Evolutionary conservation across 2,329 filamentous ascomycete genomes (phyloP), one percentile per base, ranked within the genome.

Genomic region (Beauveria pseudobassiana): DNA sequence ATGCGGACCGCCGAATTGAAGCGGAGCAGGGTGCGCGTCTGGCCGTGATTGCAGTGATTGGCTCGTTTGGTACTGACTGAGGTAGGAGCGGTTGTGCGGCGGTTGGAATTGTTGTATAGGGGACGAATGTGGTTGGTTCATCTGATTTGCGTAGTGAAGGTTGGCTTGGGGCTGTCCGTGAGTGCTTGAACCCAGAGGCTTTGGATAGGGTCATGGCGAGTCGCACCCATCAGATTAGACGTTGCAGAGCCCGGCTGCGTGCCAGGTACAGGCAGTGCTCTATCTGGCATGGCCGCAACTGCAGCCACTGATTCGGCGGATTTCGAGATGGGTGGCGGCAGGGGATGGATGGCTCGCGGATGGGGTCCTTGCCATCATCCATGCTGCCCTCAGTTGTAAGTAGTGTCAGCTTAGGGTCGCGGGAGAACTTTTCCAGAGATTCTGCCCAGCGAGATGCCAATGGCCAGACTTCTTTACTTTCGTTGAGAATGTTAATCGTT

Each of bases 371-470:
- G 61, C 79, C 78, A 55, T 82, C 80, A 8, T 78, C 78, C 80
- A 82, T 82, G 54, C 78, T 77, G 12, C 75, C 77, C 62, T 82
- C 77, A 16, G 75, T 70, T 18, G 71, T 73, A 6, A 75, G 69
- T 3, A 74, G 69, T 34, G 72, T 68, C 16, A 74, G 73, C 59
- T 76, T 76, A 7, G 78, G 74, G 61, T 80, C 76, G 28, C 73
- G 73, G 50, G 74, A 76, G 68, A 81, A 80, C 48, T 75, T 77
- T 55, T 79, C 77, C 3, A 83, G 69, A 1, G 78, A 76, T 7
- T 78, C 77, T n/a, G 79, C 75, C 81, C 81, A 83, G 7, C 79
- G 76, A n/a, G 73, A 72, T 1, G 81, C 80, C 7, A 83, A 71
- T 1, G 81, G 80, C 81, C 81, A 83, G 16, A 80, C 77, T 45